phyloP scores from a whole-genome alignment of 768 basidiomycete genomes.

The Termitomyces sp. region DNA sequence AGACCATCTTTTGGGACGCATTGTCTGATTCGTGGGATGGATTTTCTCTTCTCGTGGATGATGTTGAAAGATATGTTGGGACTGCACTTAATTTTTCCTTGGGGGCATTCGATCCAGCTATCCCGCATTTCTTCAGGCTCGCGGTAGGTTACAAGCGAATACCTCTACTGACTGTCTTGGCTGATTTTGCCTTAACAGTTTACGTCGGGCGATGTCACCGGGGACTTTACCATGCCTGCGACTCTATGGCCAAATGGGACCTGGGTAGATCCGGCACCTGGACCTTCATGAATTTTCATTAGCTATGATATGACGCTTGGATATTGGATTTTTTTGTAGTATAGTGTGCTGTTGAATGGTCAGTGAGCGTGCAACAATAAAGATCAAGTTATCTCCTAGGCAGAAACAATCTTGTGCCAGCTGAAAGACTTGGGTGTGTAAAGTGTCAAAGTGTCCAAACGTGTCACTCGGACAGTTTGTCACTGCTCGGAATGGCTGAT shows the following conservation, averaged over 20 bases:
- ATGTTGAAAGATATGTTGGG: constrained; percentile 79
- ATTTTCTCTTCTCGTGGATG: constrained; percentile 79
- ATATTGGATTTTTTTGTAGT: background rate
- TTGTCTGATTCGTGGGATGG: constrained; percentile 65
- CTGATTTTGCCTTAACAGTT: constrained; percentile 34
- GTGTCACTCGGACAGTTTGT: constrained; percentile 1
- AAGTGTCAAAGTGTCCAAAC: no score
- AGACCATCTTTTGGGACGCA: constrained; percentile 54
- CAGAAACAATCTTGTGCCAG: no score
- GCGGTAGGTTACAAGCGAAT: constrained; percentile 49
- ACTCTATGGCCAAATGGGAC: constrained; percentile 77
- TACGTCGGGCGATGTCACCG: constrained; percentile 40
- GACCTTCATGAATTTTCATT: constrained; percentile 43
- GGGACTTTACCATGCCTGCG: constrained; percentile 81
- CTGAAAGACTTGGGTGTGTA: no score
- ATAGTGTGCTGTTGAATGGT: no score
- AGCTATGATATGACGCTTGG: background rate
- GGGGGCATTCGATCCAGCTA: constrained; percentile 49
- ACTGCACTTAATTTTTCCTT: constrained; percentile 67
- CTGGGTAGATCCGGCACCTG: constrained; percentile 70
- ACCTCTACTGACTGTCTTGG: background rate
- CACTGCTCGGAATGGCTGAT: background rate
- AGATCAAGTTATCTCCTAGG: no score
- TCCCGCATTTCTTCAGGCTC: constrained; percentile 78
- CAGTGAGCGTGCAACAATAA: no score